Percentiles rank a stretch among this genome's conserved stretches.
phyloP scores from a whole-genome alignment of 305 asterid genomes.

The Stenogyne calaminthoides region DNA sequence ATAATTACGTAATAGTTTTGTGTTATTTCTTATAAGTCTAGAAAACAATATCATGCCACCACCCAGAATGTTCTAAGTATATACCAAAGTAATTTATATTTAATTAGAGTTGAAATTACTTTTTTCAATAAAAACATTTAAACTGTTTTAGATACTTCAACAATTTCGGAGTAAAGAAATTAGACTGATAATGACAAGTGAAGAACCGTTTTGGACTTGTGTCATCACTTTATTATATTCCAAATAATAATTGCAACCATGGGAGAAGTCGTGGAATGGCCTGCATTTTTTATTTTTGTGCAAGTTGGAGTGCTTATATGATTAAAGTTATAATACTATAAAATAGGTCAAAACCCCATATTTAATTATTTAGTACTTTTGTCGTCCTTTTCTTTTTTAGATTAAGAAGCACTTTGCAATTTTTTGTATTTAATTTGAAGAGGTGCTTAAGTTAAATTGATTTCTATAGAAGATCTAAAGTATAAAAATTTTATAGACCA shows the following conservation, averaged over 20 bases:
- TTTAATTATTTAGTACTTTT: background rate
- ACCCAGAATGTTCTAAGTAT: slow-evolving; percentile 38
- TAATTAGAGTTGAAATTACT: slow-evolving; percentile 33
- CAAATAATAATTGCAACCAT: background rate
- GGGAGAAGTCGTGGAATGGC: slow-evolving; percentile 22
- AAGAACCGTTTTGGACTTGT: slow-evolving; percentile 28
- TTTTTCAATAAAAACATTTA: slow-evolving; percentile 8
- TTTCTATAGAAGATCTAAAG: background rate
- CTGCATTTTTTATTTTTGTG: slow-evolving; percentile 9
- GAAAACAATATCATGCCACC: slow-evolving; percentile 28
- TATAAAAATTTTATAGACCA: background rate
- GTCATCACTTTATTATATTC: slow-evolving; percentile 24
- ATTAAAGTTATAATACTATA: background rate
- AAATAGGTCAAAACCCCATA: background rate
- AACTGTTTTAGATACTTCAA: slow-evolving; percentile 13
- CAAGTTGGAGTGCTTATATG: background rate
- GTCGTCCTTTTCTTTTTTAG: background rate
- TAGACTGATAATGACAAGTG: slow-evolving; percentile 13
- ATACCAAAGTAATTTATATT: slow-evolving; percentile 16
- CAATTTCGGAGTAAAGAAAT: slow-evolving; percentile 20
- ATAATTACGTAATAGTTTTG: background rate
- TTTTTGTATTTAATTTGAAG: background rate
- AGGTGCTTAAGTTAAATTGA: background rate
- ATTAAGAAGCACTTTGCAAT: background rate
- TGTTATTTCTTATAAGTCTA: background rate